Evolutionary conservation across 208 protist genomes (phyloP).

Genomic region (Trypanosoma boissoni): DNA sequence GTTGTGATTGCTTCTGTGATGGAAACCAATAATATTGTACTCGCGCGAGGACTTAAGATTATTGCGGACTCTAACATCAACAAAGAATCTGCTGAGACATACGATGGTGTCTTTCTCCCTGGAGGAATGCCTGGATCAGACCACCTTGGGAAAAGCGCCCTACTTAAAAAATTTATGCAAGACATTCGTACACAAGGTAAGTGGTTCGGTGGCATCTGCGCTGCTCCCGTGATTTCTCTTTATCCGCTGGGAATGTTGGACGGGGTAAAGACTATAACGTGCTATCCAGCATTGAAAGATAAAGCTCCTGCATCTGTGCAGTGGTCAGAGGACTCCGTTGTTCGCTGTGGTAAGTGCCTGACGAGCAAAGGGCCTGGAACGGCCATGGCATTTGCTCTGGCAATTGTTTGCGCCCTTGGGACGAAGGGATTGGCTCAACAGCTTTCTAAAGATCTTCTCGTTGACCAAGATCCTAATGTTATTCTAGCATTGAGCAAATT

Average conservation of each 20-base stretch:
- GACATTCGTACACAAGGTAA: conserved; percentile 52
- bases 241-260: conserved; percentile 71
- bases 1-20: conserved; percentile 80
- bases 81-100: conserved; percentile 50
- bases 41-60: conserved; percentile 68
- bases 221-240: conserved; percentile 63
- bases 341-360: conserved; percentile 77
- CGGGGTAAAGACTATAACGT: conserved; percentile 66
- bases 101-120: conserved; percentile 79
- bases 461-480: conserved; percentile 40
- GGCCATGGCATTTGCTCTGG: conserved; percentile 79
- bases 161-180: conserved; percentile 71
- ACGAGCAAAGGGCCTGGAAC: conserved; percentile 85
- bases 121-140: conserved; percentile 75
- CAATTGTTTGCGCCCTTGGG: conserved; percentile 58
- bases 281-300: conserved; percentile 73
- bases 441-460: conserved; percentile 72
- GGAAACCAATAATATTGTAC: conserved; percentile 43
- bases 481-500: conserved; percentile 20
- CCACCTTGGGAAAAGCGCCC: conserved; percentile 51
- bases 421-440: conserved; percentile 55
- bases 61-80: conserved; percentile 55
- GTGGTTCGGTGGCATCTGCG: conserved; percentile 85
- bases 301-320: conserved; percentile 62
- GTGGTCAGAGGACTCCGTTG: conserved; percentile 56